These are phyloP conservation scores for Wickerhamomyces sydowiorum DNA, from an alignment of 805 yeast species.

Conservation along the genomic window DNA sequence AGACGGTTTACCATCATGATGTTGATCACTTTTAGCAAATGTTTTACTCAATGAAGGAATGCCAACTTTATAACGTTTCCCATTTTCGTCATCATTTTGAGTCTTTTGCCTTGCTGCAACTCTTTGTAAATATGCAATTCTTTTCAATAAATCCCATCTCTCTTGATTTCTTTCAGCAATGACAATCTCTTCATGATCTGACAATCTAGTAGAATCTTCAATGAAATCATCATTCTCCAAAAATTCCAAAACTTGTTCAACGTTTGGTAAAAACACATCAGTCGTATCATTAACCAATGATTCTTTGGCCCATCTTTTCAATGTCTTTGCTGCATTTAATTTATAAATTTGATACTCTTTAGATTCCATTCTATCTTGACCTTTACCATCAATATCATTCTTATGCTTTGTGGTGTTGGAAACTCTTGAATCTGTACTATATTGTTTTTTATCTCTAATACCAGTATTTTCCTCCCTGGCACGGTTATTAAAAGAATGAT, in stretches of 20 bases:
- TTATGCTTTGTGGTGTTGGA: constrained; percentile 59
- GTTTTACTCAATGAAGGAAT: constrained; percentile 5
- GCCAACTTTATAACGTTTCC: constrained; percentile 25
- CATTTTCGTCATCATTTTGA: constrained; percentile 32
- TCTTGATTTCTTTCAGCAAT: constrained; percentile 42
- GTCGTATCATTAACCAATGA: constrained; percentile 29
- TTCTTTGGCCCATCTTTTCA: constrained; percentile 50
- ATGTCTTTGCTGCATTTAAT: constrained; percentile 46
- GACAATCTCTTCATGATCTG: constrained; percentile 32
- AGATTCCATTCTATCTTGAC: constrained; percentile 55
- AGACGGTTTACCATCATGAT: constrained; percentile 10
- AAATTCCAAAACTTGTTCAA: constrained; percentile 51
- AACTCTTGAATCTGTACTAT: constrained; percentile 78
- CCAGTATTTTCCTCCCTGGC: constrained; percentile 88
- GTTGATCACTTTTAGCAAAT: constrained; percentile 22
- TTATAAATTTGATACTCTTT: constrained; percentile 42
- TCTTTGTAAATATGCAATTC: constrained; percentile 64
- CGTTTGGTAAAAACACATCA: constrained; percentile 48
- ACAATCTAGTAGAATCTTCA: constrained; percentile 24
- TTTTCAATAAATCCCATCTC: constrained; percentile 68
- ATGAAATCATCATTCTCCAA: constrained; percentile 37
- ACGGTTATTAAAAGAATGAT: constrained; percentile 72
- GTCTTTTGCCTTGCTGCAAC: constrained; percentile 46
- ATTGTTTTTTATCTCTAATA: constrained; percentile 73
- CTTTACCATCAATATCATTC: constrained; percentile 72